These are phyloP conservation scores for Pseudogymnoascus sp. DNA, from an alignment of 2,329 filamentous ascomycete genomes.

Conservation along the genomic window DNA sequence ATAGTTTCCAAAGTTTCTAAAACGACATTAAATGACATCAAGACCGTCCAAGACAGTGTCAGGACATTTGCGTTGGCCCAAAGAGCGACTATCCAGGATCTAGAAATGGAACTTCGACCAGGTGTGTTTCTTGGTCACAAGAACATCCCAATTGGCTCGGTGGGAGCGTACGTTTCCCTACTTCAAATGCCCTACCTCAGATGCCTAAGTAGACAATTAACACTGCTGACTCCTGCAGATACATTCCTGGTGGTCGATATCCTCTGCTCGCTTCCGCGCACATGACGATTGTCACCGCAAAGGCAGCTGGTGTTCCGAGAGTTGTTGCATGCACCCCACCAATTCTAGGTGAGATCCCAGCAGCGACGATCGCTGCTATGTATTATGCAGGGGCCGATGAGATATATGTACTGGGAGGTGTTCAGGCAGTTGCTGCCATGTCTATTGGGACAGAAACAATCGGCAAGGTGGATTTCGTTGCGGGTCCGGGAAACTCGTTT, in stretches of 20 bases:
- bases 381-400: slow-evolving; percentile 39
- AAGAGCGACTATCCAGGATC: slow-evolving; percentile 35
- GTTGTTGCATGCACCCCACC: slow-evolving; percentile 45
- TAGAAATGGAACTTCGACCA: slow-evolving; percentile 41
- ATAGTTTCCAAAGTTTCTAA: slow-evolving; percentile 34
- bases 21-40: slow-evolving; percentile 45
- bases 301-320: slow-evolving; percentile 41
- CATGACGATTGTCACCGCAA: slow-evolving; percentile 48
- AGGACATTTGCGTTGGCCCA: slow-evolving; percentile 41
- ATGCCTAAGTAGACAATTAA: too few species aligned
- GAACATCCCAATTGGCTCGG: slow-evolving; percentile 38
- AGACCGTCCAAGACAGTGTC: slow-evolving; percentile 41
- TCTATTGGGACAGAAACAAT: slow-evolving; percentile 41
- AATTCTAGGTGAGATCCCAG: slow-evolving; percentile 38
- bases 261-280: slow-evolving; percentile 44
- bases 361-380: slow-evolving; percentile 42
- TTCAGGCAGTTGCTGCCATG: slow-evolving; percentile 46
- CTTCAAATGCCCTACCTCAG: too few species aligned
- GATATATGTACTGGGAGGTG: slow-evolving; percentile 43
- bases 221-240: too few species aligned
- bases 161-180: slow-evolving; percentile 32
- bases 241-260: slow-evolving; percentile 18
- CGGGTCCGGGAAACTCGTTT: slow-evolving; percentile 45
- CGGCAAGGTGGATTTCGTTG: slow-evolving; percentile 41
- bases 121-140: slow-evolving; percentile 43